Conservation (phyloP, 768 basidiomycete genomes). For the Obba rivulosa region DNA sequence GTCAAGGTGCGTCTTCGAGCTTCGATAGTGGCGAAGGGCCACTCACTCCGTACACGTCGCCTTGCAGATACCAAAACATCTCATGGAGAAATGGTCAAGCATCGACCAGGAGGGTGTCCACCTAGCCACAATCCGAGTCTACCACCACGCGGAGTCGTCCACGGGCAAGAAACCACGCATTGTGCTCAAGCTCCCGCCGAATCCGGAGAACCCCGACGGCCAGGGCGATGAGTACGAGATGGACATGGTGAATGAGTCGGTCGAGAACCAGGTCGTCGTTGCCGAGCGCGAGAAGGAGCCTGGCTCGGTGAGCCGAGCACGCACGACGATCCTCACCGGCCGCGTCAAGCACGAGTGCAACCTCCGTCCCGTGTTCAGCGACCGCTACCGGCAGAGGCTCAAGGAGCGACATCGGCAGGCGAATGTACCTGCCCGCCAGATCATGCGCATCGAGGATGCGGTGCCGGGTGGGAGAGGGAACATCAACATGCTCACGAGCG, state of each 20-base stretch:
- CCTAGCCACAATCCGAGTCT: constrained; percentile 82
- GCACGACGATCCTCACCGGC: constrained; percentile 75
- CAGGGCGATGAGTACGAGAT: constrained; percentile 71
- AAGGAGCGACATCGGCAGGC: constrained; percentile 58
- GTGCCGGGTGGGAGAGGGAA: constrained; percentile 65
- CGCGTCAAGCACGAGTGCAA: constrained; percentile 79
- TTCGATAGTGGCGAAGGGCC: not conserved
- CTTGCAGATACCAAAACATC: constrained; percentile 84
- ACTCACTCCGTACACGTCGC: not conserved
- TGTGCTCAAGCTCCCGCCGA: constrained; percentile 60
- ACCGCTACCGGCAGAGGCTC: constrained; percentile 68
- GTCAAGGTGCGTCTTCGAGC: constrained; percentile 73
- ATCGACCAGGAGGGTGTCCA: constrained; percentile 71
- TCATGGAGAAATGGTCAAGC: constrained; percentile 82
- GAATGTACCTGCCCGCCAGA: constrained; percentile 61
- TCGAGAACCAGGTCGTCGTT: constrained; percentile 82
- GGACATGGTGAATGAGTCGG: constrained; percentile 79
- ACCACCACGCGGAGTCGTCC: constrained; percentile 41
- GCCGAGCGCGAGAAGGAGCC: constrained; percentile 74
- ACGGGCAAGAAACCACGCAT: constrained; percentile 52
- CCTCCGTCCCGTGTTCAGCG: constrained; percentile 62
- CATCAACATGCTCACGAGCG: constrained; percentile 75
- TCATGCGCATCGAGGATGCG: constrained; percentile 71
- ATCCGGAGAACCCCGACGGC: constrained; percentile 37
- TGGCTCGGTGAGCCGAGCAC: constrained; percentile 45